Base-by-base conservation (phyloP, 495 filamentous ascomycete genomes). In the Rostrohypoxylon terebratum region DNA sequence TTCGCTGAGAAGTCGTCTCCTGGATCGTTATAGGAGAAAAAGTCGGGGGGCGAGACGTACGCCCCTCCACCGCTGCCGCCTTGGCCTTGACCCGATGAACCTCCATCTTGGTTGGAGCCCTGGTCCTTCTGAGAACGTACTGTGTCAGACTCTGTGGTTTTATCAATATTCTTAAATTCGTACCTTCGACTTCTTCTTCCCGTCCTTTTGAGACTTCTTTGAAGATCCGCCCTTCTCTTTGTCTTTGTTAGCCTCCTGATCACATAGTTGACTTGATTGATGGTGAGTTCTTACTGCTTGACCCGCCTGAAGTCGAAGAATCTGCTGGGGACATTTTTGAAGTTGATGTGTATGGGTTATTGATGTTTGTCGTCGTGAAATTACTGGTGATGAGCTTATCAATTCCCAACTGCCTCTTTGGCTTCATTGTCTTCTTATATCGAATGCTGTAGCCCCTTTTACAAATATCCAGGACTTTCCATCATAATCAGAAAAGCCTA, bases 11-110 rank as follows among this genome's bases (percentile, higher is more conserved):
- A 71, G 57, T 66, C 71, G 23, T 69, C 57, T 4, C 61, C 61
- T 2, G 71, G 71, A 20, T 73, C 71, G 42, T 73, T 73, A 33
- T 69, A 73, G 7, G 71, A 73, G 66, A 73, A 73, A 51, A 73
- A 73, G 50, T 73, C 71, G 7, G 71, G 61, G 1, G 71, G 71
- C 21, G 71, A 73, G 1, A 73, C 71, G 20, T 73, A 63, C 23
- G 71, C 71, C n/a, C 40, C 40, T 38, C 69, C 59, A 36, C 38
- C 20, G 18, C 21, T 38, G 3, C 66, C 50, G n/a, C 38, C 38
- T 38, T 38, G 34, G 16, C 55, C 62, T 45, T 73, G 66, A 34
- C 48, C 66, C 20, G 71, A 69, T 31, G 66, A 34, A 42, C 54
- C 33, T n/a, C 55, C 71, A 38, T 48, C 63, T 18, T 42, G 21